Evolutionary conservation across 2,329 filamentous ascomycete species (phyloP).

Genomic region (Trichoderma citrinoviride): DNA sequence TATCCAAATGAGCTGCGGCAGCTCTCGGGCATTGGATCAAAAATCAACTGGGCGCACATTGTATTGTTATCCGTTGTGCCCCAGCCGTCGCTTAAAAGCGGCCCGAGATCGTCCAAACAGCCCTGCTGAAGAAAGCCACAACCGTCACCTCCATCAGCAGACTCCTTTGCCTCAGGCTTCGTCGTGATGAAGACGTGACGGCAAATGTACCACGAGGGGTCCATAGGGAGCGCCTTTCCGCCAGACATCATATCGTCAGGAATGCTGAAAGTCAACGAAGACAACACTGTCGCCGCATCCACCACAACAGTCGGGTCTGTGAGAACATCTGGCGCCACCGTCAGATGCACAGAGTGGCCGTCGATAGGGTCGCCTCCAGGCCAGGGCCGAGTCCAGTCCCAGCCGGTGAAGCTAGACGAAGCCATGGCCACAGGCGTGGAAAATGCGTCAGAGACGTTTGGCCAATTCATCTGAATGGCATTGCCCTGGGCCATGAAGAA

Average conservation of each 20-base stretch:
- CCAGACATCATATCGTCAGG: background rate
- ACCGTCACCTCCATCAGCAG: too few relatives aligned
- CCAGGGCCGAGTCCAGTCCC: background rate
- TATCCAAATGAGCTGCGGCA: too few relatives aligned
- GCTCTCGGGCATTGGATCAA: too few relatives aligned
- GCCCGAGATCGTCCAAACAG: too few relatives aligned
- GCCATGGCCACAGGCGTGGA: background rate
- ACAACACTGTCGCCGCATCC: background rate
- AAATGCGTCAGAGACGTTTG: background rate
- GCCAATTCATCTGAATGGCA: background rate
- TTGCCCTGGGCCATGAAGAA: background rate
- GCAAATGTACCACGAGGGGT: background rate
- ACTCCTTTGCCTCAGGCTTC: too few relatives aligned
- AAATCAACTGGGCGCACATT: too few relatives aligned
- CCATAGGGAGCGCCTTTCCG: background rate
- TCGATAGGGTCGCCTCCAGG: background rate
- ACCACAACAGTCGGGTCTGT: background rate
- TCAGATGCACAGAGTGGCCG: background rate
- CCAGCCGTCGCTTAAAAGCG: too few relatives aligned
- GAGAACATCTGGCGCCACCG: background rate
- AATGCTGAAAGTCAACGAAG: background rate
- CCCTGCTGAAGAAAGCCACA: too few relatives aligned
- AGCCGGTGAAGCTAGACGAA: background rate
- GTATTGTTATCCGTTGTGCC: too few relatives aligned
- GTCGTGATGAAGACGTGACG: background rate